Evolutionary conservation across 2,329 filamentous ascomycete species (phyloP).

Genomic region (Diaporthe citrichinensis): DNA sequence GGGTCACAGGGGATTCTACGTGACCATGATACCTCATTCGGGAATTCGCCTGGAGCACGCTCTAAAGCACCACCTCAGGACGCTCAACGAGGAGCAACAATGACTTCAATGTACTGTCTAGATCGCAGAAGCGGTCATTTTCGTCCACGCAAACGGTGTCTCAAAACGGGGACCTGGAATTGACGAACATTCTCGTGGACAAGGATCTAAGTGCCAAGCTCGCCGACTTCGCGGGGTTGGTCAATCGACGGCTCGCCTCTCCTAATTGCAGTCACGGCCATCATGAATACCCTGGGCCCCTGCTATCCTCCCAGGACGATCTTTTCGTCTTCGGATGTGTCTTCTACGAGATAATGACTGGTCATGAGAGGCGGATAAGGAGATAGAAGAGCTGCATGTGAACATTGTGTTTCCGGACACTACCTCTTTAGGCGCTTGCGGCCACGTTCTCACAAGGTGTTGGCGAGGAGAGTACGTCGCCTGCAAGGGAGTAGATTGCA

Average conservation of each 20-base stretch:
- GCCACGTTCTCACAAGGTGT: background rate
- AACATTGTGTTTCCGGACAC: background rate
- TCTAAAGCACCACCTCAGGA: background rate
- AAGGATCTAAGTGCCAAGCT: background rate
- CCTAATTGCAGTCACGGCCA: background rate
- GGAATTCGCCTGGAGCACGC: background rate
- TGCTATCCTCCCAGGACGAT: background rate
- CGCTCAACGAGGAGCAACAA: background rate
- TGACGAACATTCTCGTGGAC: background rate
- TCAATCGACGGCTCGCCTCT: constrained; percentile 1
- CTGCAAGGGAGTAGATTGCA: background rate
- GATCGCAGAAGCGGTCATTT: background rate
- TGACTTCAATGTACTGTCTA: background rate
- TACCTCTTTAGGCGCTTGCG: background rate
- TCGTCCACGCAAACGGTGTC: background rate
- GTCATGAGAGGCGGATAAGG: background rate
- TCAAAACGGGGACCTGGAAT: background rate
- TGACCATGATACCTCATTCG: background rate
- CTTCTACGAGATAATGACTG: background rate
- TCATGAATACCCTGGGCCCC: background rate
- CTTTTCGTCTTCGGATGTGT: background rate
- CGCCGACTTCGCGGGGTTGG: background rate
- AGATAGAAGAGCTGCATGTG: background rate
- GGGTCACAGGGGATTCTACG: background rate
- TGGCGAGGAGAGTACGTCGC: background rate